Percentiles rank a stretch among this genome's conserved stretches.
Evolutionary conservation across 1,284 basidiomycete genomes (phyloP).

Genomic region (Xerocomus amazonicus): DNA sequence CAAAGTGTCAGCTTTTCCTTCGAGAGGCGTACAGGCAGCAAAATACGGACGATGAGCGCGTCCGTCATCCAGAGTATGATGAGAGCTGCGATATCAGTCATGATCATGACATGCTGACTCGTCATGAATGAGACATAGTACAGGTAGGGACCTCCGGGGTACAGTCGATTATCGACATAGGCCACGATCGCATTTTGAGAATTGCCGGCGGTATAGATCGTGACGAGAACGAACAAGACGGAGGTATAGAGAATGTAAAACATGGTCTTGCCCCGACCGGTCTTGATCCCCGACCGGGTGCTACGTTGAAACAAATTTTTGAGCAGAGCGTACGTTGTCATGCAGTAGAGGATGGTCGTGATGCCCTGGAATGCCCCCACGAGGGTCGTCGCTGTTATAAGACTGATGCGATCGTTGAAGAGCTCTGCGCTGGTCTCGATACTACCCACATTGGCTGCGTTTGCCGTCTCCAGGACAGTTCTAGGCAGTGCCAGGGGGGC

Average conservation of each 20-base stretch:
- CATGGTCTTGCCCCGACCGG: slow-evolving; percentile 16
- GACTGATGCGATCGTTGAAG: slow-evolving; percentile 22
- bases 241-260: slow-evolving; percentile 29
- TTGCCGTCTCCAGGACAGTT: slow-evolving; percentile 7
- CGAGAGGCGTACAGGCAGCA: neutral
- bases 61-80: slow-evolving; percentile 35
- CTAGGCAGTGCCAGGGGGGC: slow-evolving; percentile 1
- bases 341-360: slow-evolving; percentile 21
- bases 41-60: slow-evolving; percentile 23
- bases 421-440: slow-evolving; percentile 3
- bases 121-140: too few relatives aligned
- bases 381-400: slow-evolving; percentile 26
- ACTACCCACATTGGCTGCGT: slow-evolving; percentile 2
- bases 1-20: slow-evolving; percentile 4
- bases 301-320: slow-evolving; percentile 17
- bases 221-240: slow-evolving; percentile 31
- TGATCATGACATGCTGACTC: too few relatives aligned
- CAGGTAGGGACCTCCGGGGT: too few relatives aligned
- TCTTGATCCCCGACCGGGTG: neutral
- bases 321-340: slow-evolving; percentile 19
- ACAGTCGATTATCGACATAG: too few relatives aligned
- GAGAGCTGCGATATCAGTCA: slow-evolving; percentile 21
- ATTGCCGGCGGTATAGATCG: too few relatives aligned
- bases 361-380: slow-evolving; percentile 24
- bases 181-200: too few relatives aligned